Base-by-base conservation (phyloP, 2,329 filamentous ascomycete species). In the Westerdykella aurantiaca region DNA sequence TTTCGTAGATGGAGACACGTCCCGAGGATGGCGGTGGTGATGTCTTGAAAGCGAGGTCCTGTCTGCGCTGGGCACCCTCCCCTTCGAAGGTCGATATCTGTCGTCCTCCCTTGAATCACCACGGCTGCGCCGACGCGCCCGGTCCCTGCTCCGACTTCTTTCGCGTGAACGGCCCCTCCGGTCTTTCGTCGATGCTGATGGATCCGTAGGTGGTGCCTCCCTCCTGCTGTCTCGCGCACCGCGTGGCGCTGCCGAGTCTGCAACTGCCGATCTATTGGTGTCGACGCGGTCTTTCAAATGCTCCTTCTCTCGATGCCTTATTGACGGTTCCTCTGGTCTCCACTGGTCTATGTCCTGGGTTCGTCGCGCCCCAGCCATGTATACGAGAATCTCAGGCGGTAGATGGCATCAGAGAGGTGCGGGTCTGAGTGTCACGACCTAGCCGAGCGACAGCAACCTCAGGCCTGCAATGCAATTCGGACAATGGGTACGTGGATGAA, bases 311-410 rank as follows among this genome's bases (percentile, higher is more conserved):
- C 61, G 59, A 49, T 56, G 58, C 60, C 63, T 53, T 43, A 53
- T 48, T 43, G 63, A 61, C 41, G 55, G 51, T 58, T 66, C 66
- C 62, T 68, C 66, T 58, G 64, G 61, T 67, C 67, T 64, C 67
- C 67, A 67, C 64, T 68, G 63, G 50, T 68, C 67, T 68, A 68
- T 63, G 58, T 66, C 61, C 60, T 66, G 66, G 58, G 63, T 53
- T 57, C 60, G 57, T 56, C 60, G 64, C 63, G 61, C 65, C 57
- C 64, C 64, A 67, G 67, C 67, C 67, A 70, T 70, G 63, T 66
- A 69, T 66, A 61, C 62, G 60, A 55, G 53, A 64, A 45, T 64
- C 50, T 56, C 67, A 69, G 68, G 53, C 49, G 46, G 49, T 41
- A 38, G 51, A 57, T 50, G 61, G 60, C 60, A 63, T 61, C 59